Percentiles rank a stretch among this genome's conserved stretches.
These are phyloP conservation scores for Niveomyces coronatus DNA, from an alignment of 2,329 filamentous ascomycete species.

Conservation along the genomic window DNA sequence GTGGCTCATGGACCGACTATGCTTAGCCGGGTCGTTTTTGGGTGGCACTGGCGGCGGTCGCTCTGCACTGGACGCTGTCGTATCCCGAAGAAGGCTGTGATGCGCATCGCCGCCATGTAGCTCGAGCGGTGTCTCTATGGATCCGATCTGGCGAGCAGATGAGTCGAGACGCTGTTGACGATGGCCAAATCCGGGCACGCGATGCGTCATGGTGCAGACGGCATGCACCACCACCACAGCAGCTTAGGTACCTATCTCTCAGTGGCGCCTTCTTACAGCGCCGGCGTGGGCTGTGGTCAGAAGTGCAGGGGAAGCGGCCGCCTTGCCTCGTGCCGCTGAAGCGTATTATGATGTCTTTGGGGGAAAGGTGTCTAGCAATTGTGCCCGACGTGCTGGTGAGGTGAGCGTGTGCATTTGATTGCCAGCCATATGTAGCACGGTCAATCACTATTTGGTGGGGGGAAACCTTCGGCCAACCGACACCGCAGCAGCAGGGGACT, in stretches of 20 bases:
- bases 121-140: not conserved
- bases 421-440: too few species aligned
- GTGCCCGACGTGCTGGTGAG: too few species aligned
- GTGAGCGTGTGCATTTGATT: too few species aligned
- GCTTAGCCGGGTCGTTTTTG: conserved; percentile 20
- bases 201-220: conserved; percentile 5
- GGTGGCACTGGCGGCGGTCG: conserved; percentile 5
- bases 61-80: not conserved
- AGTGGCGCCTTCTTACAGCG: conserved; percentile 3
- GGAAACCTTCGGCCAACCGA: too few species aligned
- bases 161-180: conserved; percentile 1
- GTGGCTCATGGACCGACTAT: conserved; percentile 59
- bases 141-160: not conserved
- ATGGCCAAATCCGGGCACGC: conserved; percentile 1
- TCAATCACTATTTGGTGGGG: too few species aligned
- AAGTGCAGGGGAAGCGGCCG: too few species aligned
- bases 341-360: too few species aligned
- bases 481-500: too few species aligned
- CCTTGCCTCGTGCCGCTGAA: too few species aligned
- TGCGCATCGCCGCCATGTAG: conserved; percentile 2
- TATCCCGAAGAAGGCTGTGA: not conserved
- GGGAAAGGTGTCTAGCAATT: too few species aligned
- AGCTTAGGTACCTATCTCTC: too few species aligned
- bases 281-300: too few species aligned
- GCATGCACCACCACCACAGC: not conserved